Percentiles rank a stretch among this genome's conserved stretches.
phyloP scores from a whole-genome alignment of 495 filamentous ascomycete species.

The Penicillium coffeae region DNA sequence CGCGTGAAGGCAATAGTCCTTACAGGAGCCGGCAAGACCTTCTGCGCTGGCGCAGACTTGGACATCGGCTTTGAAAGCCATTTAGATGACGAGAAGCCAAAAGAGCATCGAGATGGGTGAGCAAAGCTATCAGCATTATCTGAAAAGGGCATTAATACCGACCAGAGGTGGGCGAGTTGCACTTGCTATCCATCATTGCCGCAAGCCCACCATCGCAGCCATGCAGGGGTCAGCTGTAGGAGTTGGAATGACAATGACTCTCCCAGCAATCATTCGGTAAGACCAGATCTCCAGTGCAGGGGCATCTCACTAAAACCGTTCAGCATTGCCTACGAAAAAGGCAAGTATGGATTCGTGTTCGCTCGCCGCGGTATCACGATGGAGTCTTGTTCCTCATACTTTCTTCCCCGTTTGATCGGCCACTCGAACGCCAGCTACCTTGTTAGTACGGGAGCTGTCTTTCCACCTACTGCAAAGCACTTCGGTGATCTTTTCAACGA shows the following conservation, averaged over 20 bases:
- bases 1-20: conserved; percentile 56
- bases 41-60: conserved; percentile 66
- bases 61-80: conserved; percentile 45
- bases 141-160: no score
- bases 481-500: conserved; percentile 55
- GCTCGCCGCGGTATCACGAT: conserved; percentile 56
- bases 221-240: conserved; percentile 65
- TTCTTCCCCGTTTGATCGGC: conserved; percentile 59
- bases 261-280: conserved; percentile 54
- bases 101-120: conserved; percentile 48
- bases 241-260: conserved; percentile 64
- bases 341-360: conserved; percentile 64
- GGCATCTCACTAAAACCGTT: background rate
- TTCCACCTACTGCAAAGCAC: conserved; percentile 28
- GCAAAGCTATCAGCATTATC: background rate
- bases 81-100: conserved; percentile 22
- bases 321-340: conserved; percentile 49
- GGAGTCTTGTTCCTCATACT: conserved; percentile 62
- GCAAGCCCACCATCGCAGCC: conserved; percentile 61
- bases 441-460: conserved; percentile 33
- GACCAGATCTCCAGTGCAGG: background rate
- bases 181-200: conserved; percentile 58
- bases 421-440: conserved; percentile 53
- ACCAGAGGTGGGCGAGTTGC: conserved; percentile 40
- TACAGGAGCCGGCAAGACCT: conserved; percentile 56